A percentile compares a stretch with the other conserved stretches of the same genome.
Conservation (phyloP, 331 rosid species). For the Erythrophleum ivorense region DNA sequence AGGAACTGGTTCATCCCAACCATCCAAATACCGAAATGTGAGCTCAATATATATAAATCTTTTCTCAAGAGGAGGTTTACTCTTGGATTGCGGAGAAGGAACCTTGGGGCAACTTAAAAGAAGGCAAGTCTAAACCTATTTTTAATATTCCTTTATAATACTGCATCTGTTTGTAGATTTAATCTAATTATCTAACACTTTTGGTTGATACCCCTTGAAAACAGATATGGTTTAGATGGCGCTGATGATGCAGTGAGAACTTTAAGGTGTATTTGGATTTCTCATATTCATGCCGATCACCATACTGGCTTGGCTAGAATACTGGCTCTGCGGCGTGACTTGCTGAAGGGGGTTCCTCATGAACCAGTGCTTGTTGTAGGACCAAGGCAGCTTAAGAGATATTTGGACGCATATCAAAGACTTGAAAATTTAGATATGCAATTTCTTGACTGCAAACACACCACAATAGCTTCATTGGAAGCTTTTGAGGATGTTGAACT, state of each 20-base stretch:
- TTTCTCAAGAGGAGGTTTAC: constrained; percentile 80
- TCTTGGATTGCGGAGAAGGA: constrained; percentile 96
- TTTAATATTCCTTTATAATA: constrained; percentile 12
- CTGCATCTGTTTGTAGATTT: constrained; percentile 30
- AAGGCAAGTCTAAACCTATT: constrained; percentile 53
- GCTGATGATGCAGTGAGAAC: constrained; percentile 80
- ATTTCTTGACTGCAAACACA: constrained; percentile 83
- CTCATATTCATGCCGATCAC: constrained; percentile 97
- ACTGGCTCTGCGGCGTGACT: constrained; percentile 74
- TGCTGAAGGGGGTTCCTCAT: constrained; percentile 72
- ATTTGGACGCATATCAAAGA: constrained; percentile 84
- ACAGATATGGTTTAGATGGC: constrained; percentile 84
- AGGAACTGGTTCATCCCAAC: constrained; percentile 98
- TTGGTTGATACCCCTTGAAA: constrained; percentile 44
- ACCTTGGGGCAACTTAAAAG: constrained; percentile 93
- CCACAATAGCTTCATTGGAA: constrained; percentile 58
- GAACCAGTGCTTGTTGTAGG: constrained; percentile 86
- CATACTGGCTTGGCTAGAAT: constrained; percentile 93
- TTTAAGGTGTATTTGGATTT: constrained; percentile 83
- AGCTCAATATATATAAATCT: constrained; percentile 85
- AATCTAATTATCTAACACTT: constrained; percentile 25
- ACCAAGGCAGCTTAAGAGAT: constrained; percentile 81
- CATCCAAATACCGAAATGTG: constrained; percentile 93
- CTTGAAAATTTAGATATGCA: constrained; percentile 88
- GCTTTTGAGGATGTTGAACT: constrained; percentile 47